phyloP scores from a whole-genome alignment of 2,329 filamentous ascomycete species.

The Fusarium praegraminearum region DNA sequence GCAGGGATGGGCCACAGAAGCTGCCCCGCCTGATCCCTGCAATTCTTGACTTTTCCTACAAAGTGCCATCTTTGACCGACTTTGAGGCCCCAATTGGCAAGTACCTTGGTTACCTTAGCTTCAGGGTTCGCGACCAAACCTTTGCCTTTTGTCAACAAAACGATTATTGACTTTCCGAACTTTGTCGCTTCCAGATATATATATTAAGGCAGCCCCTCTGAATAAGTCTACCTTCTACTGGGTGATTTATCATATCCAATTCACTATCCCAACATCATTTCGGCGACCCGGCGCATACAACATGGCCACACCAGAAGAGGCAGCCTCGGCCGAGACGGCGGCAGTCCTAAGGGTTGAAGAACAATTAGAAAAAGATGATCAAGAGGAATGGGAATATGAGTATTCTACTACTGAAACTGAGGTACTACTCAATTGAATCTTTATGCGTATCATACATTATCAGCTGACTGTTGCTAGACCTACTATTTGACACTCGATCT shows the following conservation, averaged over 20 bases:
- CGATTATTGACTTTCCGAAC: background rate
- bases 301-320: constrained; percentile 38
- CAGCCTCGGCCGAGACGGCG: constrained; percentile 39
- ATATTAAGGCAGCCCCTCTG: background rate
- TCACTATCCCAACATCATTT: background rate
- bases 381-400: constrained; percentile 76
- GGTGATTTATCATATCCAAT: background rate
- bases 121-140: constrained; percentile 14
- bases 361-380: constrained; percentile 53
- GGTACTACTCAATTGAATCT: constrained; percentile 51
- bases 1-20: constrained; percentile 32
- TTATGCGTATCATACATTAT: background rate
- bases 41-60: constrained; percentile 20
- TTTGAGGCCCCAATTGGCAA: constrained; percentile 32
- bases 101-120: constrained; percentile 17
- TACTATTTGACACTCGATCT: constrained; percentile 74
- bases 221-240: background rate
- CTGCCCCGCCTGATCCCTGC: constrained; percentile 49
- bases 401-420: constrained; percentile 74
- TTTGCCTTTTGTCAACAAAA: constrained; percentile 17
- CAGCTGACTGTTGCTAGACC: constrained; percentile 58
- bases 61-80: constrained; percentile 49
- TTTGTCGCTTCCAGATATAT: background rate
- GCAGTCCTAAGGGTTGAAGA: constrained; percentile 49
- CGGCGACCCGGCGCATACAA: background rate